Base-by-base conservation (phyloP, 441 rosid species). In the Aleurites moluccanus region DNA sequence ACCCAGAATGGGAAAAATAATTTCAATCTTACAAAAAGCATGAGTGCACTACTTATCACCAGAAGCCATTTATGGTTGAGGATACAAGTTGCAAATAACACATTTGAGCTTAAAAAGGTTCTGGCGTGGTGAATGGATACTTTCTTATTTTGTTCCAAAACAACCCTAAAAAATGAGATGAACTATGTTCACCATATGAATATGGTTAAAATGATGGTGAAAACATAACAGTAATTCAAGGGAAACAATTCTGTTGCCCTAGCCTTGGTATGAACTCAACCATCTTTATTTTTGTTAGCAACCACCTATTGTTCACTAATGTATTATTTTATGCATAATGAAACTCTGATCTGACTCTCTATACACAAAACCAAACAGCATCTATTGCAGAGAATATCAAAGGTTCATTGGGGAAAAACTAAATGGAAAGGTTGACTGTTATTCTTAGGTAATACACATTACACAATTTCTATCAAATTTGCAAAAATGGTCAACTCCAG, bases 51-150 rank as follows among this genome's bases (percentile, higher is more conserved):
- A 15, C 78, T 27, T 81, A 69, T 81, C 86, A 87, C 88, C 88
- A 75, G 63, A 82, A 67, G 75, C 88, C 88, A 86, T 75, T 79
- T 80, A 82, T 80, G 85, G 76, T 77, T 76, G 79, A 88, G 84
- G 86, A 82, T 84, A 85, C 82, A 67, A 70, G 72, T 67, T 71
- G 10, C 55, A 35, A 20, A 21, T 3, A 11, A 20, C 44, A 75
- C 40, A 66, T 30, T 13, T 27, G n/a, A 8, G 47, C 47, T 21
- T 20, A 15, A 25, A 25, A 45, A 16, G 23, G 6, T 21, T 30
- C 61, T 66, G 57, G 23, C 15, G 59, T 59, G 35, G 56, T 56
- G 53, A 18, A 25, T 13, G 42, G 38, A 27, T 27, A 23, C 30
- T 23, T 15, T 40, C 52, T 28, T 8, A 40, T 25, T 21, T 40